Conservation (phyloP, 306 rosid genomes). For the Cyamopsis tetragonoloba region DNA sequence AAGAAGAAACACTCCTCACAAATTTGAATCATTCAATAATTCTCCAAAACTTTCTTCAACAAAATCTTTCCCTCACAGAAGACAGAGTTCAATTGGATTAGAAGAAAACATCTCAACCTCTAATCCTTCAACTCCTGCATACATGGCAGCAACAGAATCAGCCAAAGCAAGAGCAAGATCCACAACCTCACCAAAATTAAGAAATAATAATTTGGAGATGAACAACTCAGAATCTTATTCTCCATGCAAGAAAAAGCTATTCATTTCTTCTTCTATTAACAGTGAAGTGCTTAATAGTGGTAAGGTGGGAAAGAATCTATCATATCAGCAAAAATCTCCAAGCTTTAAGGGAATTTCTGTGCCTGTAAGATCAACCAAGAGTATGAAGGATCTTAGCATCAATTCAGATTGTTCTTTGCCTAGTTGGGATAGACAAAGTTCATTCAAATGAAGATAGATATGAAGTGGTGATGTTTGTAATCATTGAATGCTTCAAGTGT, state of each 20-base stretch:
- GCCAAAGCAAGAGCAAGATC: slow-evolving; percentile 75
- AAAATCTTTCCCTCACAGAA: slow-evolving; percentile 46
- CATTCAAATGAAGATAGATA: slow-evolving; percentile 37
- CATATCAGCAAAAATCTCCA: slow-evolving; percentile 65
- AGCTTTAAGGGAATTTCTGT: slow-evolving; percentile 71
- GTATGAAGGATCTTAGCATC: slow-evolving; percentile 53
- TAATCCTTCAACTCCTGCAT: slow-evolving; percentile 71
- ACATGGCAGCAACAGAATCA: slow-evolving; percentile 97
- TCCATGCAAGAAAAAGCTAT: slow-evolving; percentile 72
- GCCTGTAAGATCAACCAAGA: slow-evolving; percentile 63
- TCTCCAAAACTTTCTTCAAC: slow-evolving; percentile 45
- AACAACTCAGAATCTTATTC: slow-evolving; percentile 58
- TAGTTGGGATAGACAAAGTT: slow-evolving; percentile 48
- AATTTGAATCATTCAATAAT: too few relatives aligned
- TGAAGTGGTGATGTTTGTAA: not conserved
- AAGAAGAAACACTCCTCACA: too few relatives aligned
- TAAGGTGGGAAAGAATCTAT: slow-evolving; percentile 27
- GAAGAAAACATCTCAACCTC: slow-evolving; percentile 53
- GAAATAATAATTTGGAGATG: slow-evolving; percentile 48
- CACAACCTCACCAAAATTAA: slow-evolving; percentile 65
- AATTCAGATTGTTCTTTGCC: slow-evolving; percentile 69
- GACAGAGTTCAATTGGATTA: slow-evolving; percentile 59
- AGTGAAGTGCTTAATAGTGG: slow-evolving; percentile 38
- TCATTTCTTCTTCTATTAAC: slow-evolving; percentile 43
- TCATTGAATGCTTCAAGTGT: slow-evolving; percentile 17